Evolutionary conservation across 805 yeast genomes (phyloP), one percentile per base, ranked within the genome.

Genomic region (Candida corydali): DNA sequence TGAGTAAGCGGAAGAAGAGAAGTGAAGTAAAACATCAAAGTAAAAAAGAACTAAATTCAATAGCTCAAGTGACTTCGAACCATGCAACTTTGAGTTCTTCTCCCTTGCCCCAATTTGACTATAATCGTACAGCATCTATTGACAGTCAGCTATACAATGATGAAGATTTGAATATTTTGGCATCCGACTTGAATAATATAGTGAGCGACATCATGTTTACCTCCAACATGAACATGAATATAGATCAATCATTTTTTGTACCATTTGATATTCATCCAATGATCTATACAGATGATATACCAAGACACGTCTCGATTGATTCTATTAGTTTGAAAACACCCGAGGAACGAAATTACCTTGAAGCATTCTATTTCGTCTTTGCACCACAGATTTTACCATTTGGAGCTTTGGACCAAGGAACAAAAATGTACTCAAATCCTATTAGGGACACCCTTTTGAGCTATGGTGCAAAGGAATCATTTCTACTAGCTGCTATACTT

Each of bases 401-500:
- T 42, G 47, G 47, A 15, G 60, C 63, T 5, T 66, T 51, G 37
- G 69, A 66, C 40, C 44, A 46, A 11, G 37, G 42, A 1, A 41
- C 43, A 4, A 47, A 51, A 12, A 22, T 47, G 1, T 56, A 61
- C 35, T 54, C 49, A 43, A 65, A 69, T 39, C 87, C 89, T 0
- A 69, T 78, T 1, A 55, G 87, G 38, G 88, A 82, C 47, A 72
- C 81, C 3, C 52, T 83, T 5, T 52, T 83, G 15, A 66, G 72
- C 19, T 76, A 76, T 54, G 85, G 86, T 0, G 65, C 70, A 25
- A 68, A 69, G n/a, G 83, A 79, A 47, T 67, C 82, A 1, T 82
- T 78, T 49, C 52, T 83, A 15, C 58, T 82, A 35, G 80, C 85
- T n/a, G 86, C 87, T 0, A 71, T 82, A 3, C 53, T 83, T 29